Evolutionary conservation across 2,329 filamentous ascomycete genomes (phyloP).

Genomic region (Neonectria coccinea): DNA sequence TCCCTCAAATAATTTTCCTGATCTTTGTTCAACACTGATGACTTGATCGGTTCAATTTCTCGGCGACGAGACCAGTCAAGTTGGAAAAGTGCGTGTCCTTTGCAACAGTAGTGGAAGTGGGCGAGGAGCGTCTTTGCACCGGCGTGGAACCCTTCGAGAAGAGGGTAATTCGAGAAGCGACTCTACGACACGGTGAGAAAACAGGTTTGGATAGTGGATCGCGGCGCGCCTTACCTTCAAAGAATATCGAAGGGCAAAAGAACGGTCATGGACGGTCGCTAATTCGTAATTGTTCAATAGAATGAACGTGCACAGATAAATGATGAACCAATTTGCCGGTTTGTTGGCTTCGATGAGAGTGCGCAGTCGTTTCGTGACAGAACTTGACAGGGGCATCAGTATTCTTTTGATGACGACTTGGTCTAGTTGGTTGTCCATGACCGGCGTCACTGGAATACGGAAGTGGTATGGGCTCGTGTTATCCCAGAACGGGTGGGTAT

Average conservation of each 20-base stretch:
- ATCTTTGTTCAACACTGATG: background rate
- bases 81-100: conserved; percentile 3
- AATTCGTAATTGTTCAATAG: conserved; percentile 1
- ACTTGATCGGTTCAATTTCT: background rate
- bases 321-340: background rate
- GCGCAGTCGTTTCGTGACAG: background rate
- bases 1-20: background rate
- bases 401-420: background rate
- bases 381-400: background rate
- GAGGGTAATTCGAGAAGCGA: background rate
- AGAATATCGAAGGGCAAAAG: background rate
- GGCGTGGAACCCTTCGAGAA: background rate
- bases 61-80: background rate
- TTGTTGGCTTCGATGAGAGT: background rate
- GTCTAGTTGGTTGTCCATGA: conserved; percentile 1
- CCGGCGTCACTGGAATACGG: background rate
- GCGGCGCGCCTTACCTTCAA: background rate
- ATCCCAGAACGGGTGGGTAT: background rate
- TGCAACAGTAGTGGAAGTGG: conserved; percentile 10
- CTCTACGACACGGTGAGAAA: background rate
- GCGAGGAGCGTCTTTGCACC: conserved; percentile 1
- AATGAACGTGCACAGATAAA: conserved; percentile 2
- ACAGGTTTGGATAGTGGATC: background rate
- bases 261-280: background rate
- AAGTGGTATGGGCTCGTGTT: background rate